phyloP scores from a whole-genome alignment of 2,329 filamentous ascomycete species.

The Cytospora piceae region DNA sequence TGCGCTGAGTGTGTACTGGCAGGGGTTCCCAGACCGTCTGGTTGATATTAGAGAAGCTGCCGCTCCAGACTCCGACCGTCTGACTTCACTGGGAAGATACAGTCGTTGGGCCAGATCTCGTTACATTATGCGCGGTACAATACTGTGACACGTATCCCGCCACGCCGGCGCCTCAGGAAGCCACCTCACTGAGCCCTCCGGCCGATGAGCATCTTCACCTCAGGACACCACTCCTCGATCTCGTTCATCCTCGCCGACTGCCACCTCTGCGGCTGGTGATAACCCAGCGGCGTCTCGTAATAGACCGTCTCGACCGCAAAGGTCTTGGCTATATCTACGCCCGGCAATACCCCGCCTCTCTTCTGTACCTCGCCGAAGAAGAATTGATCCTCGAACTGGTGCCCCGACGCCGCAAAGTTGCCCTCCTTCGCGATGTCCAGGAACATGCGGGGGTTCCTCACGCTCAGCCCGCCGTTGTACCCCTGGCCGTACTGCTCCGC shows the following conservation, averaged over 20 bases:
- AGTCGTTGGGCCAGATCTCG: background rate
- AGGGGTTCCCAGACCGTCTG: no score
- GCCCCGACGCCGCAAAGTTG: conserved; percentile 32
- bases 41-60: background rate
- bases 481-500: conserved; percentile 31
- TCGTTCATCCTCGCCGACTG: conserved; percentile 23
- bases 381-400: conserved; percentile 41
- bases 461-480: conserved; percentile 41
- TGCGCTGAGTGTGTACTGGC: no score
- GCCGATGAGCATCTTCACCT: conserved; percentile 30
- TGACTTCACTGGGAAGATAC: background rate
- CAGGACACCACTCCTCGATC: conserved; percentile 30
- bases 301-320: conserved; percentile 40
- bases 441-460: conserved; percentile 37
- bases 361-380: conserved; percentile 37
- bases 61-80: background rate
- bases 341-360: conserved; percentile 35
- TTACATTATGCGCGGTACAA: background rate
- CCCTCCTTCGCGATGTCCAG: conserved; percentile 33
- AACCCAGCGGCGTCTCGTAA: conserved; percentile 37
- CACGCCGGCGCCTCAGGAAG: background rate
- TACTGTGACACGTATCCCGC: conserved; percentile 1
- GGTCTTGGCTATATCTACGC: conserved; percentile 33
- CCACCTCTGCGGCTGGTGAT: conserved; percentile 34
- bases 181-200: conserved; percentile 21